A percentile compares a stretch with the other conserved stretches of the same genome.
Evolutionary conservation across 345 rosid genomes (phyloP).

Genomic region (Cardamine resedifolia): DNA sequence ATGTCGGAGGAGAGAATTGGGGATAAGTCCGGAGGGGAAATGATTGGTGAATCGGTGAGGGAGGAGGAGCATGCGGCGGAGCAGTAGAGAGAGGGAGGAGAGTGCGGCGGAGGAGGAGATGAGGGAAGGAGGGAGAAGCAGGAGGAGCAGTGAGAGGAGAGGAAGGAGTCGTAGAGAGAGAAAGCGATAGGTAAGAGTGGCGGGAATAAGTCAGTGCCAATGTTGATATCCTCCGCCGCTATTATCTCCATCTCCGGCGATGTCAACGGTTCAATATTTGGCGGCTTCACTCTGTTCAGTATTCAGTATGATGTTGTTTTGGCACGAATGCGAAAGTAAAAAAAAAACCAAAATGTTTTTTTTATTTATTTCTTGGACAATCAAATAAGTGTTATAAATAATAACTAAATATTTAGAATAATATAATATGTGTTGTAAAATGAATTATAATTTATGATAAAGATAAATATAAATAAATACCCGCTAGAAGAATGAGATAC

Average conservation of each 20-base stretch:
- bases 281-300: no score
- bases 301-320: no score
- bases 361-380: no score
- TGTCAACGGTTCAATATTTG: no score
- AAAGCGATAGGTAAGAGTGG: conserved; percentile 55
- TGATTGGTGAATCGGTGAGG: conserved; percentile 34
- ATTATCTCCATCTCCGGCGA: conserved; percentile 35
- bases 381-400: no score
- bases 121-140: conserved; percentile 42
- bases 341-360: no score
- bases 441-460: no score
- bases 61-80: conserved; percentile 41
- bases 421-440: no score
- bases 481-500: no score
- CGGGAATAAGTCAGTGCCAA: conserved; percentile 51
- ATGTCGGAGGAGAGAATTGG: conserved; percentile 47
- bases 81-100: conserved; percentile 34
- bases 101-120: not conserved
- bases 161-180: conserved; percentile 56
- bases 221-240: conserved; percentile 45
- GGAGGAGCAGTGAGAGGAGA: conserved; percentile 55
- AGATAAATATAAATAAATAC: no score
- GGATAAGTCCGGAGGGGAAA: conserved; percentile 19
- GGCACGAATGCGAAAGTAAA: no score
- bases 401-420: no score